Evolutionary conservation across 2,329 filamentous ascomycete species (phyloP).

Genomic region (Neobulgaria alba): DNA sequence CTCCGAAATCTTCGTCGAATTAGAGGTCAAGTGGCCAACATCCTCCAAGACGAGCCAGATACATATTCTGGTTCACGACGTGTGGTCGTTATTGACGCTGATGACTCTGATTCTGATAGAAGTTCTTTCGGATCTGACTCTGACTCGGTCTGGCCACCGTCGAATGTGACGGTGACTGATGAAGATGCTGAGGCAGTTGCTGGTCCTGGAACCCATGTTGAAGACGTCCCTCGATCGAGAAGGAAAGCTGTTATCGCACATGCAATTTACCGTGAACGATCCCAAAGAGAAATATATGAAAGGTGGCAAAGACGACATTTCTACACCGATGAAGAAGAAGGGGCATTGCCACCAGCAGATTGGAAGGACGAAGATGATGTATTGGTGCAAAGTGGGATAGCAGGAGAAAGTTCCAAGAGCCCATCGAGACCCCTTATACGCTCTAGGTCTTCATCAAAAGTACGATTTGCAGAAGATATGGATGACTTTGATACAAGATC

Average conservation of each 20-base stretch:
- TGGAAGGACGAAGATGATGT: constrained; percentile 56
- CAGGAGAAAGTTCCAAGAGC: constrained; percentile 34
- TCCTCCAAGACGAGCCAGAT: background rate
- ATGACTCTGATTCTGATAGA: constrained; percentile 12
- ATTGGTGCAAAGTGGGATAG: constrained; percentile 13
- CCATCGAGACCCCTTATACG: constrained; percentile 38
- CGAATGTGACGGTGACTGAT: constrained; percentile 21
- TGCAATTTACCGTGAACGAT: constrained; percentile 18
- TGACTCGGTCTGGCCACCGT: constrained; percentile 19
- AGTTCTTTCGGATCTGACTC: constrained; percentile 4
- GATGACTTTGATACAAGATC: constrained; percentile 63
- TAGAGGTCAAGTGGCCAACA: constrained; percentile 10
- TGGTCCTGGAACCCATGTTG: constrained; percentile 19
- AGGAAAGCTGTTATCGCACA: constrained; percentile 22
- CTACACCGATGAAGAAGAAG: constrained; percentile 81
- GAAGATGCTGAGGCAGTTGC: constrained; percentile 25
- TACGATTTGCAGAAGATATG: constrained; percentile 64
- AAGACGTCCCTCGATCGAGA: constrained; percentile 14
- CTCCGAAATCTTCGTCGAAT: constrained; percentile 15
- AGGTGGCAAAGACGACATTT: constrained; percentile 72
- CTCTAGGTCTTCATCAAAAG: constrained; percentile 71
- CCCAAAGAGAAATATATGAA: constrained; percentile 43
- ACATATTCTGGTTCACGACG: background rate
- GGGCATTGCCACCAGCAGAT: constrained; percentile 52
- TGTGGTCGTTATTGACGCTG: constrained; percentile 2